phyloP scores from a whole-genome alignment of 805 yeast genomes.

The Metschnikowia borealis region DNA sequence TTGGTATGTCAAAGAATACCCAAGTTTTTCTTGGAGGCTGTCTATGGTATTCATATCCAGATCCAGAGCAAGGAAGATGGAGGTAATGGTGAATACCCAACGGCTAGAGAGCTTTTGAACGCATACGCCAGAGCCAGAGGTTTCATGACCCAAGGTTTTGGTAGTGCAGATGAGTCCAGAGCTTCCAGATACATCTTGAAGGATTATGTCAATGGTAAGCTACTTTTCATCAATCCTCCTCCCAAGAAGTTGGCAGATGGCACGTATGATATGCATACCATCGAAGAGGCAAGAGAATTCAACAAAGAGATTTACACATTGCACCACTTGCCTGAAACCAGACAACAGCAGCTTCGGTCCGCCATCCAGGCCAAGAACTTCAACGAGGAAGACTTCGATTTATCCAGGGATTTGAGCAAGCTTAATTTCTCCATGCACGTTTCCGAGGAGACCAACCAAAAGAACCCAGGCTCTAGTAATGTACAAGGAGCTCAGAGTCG shows the following conservation, averaged over 20 bases:
- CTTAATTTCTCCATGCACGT: conserved; percentile 79
- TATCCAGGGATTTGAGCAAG: conserved; percentile 64
- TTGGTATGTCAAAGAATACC: conserved; percentile 87
- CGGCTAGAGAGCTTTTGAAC: conserved; percentile 80
- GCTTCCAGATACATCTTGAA: conserved; percentile 89
- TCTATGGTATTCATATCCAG: conserved; percentile 87
- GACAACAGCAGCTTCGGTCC: conserved; percentile 63
- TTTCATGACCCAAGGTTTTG: conserved; percentile 94
- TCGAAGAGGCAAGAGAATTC: conserved; percentile 45
- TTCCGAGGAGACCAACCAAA: conserved; percentile 30
- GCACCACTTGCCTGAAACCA: conserved; percentile 60
- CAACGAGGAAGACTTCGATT: conserved; percentile 49
- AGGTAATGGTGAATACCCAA: conserved; percentile 75
- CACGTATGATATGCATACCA: conserved; percentile 50
- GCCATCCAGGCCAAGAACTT: conserved; percentile 62
- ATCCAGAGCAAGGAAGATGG: conserved; percentile 78
- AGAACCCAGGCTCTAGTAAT: conserved; percentile 22
- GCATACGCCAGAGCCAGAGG: conserved; percentile 98
- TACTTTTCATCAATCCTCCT: conserved; percentile 83
- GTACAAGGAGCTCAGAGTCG: conserved; percentile 39
- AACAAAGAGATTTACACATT: conserved; percentile 73
- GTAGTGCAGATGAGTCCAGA: conserved; percentile 93
- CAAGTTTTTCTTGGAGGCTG: conserved; percentile 80
- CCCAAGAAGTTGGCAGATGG: conserved; percentile 59
- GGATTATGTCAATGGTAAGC: conserved; percentile 91